Evolutionary conservation across 2,329 filamentous ascomycete species (phyloP), one percentile per base, ranked within the genome.

Genomic region (Cladophialophora yegresii): DNA sequence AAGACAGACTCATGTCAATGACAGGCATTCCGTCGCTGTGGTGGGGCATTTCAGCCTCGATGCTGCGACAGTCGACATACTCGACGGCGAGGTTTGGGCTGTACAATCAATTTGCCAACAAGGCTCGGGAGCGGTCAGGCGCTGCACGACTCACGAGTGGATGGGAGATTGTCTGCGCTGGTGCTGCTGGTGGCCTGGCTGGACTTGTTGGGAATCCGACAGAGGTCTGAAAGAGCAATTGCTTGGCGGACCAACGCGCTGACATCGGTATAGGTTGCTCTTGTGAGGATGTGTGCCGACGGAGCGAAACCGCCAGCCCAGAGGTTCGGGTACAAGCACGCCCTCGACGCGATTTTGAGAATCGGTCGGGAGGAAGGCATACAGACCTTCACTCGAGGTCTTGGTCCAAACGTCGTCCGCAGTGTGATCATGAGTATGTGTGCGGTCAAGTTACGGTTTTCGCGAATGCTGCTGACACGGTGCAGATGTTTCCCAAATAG

Each of bases 391-490:
- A 64, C 54, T 26, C 45, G 65, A 61, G 65, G 65, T 13, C 55
- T 67, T 4, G 60, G 58, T 3, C 65, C 65, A 12, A 67, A 67
- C 43, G 47, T 67, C 13, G 60, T 67, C 32, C 65, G 65, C 26
- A 67, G 65, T 54, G 63, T 67, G 23, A 67, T 67, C 20, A 67
- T 67, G 65, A 67, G 59, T 63, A 61, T 32, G 59, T 61, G 30
- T 45, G 26, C 40, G 26, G 22, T 22, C 9, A 53, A 45, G 23
- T 32, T 22, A 26, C 32, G 32, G 49, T 13, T 49, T 49, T 16
- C 9, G 8, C 22, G 10, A 5, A 3, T 40, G 28, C 61, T 2
- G 40, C 62, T 64, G 45, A 64, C 43, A 10, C 23, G 40, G 13
- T 33, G 36, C 45, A 64, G 62, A 66, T 50, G 64, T 66, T 13